Base-by-base conservation (phyloP, 2,329 filamentous ascomycete genomes). In the Tolypocladium paradoxum region DNA sequence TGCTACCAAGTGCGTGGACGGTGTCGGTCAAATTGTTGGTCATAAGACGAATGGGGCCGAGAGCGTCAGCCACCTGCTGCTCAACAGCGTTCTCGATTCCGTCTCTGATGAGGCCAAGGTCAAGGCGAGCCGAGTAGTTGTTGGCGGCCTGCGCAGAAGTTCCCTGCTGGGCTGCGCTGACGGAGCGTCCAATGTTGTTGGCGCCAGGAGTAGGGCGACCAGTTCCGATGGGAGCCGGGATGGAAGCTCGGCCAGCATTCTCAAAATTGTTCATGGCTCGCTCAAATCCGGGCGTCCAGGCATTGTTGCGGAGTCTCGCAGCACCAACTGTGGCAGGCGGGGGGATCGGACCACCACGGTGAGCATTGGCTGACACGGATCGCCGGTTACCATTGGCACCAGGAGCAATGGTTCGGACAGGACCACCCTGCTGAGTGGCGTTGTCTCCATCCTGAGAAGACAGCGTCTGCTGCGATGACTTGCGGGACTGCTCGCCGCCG, bases 11-110 rank as follows among this genome's bases (percentile, higher is more conserved):
- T 11, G 43, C 43, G 27, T 47, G 22, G 33, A 52, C 37, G 8
- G 22, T 35, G 20, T 40, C n/a, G n/a, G 22, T 57, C 52, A 64
- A 48, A 22, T 51, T 51, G 40, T 46, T 55, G 8, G 64, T 50
- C 9, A 67, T 65, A 22, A 67, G 48, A 3, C 65, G 60, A 11
- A 70, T 52, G 3, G 66, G 67, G 0, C 57, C 57, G 7, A 65
- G 59, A 0, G 68, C 68, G 35, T 66, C 64, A 0, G 64, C 58
- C 31, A 70, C 50, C 33, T 61, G 11, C n/a, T 65, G 59, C 31
- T 70, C 68, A 0, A 67, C 65, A 2, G 54, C 58, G 1, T 65
- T 56, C 38, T 68, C 67, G 14, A 70, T 62, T 5, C 59, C 56
- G 34, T 69, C 52, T 22, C 35, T 27, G 48, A 53, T 49, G 20